Conservation (phyloP, 345 rosid genomes). For the Fremontodendron californicum region DNA sequence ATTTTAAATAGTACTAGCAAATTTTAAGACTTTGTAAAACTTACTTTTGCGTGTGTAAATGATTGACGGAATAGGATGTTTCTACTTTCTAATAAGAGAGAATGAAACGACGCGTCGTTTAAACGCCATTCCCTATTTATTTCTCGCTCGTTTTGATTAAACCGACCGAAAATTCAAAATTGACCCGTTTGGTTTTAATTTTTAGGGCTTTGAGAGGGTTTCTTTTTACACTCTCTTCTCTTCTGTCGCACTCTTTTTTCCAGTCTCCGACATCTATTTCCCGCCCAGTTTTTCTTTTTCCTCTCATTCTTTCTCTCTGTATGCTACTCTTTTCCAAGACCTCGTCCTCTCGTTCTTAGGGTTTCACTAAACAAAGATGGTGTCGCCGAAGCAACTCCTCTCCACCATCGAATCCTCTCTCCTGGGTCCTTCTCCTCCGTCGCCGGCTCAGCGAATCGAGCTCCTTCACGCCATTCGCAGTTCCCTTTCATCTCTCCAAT, state of each 20-base stretch:
- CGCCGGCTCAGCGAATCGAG: constrained; percentile 66
- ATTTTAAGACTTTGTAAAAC: too few species aligned
- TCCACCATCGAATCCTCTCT: constrained; percentile 62
- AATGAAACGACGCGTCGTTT: too few species aligned
- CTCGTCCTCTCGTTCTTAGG: constrained; percentile 2
- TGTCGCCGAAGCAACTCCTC: constrained; percentile 65
- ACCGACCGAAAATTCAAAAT: not conserved
- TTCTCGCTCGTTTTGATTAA: not conserved
- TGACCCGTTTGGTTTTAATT: not conserved
- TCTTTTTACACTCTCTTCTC: not conserved
- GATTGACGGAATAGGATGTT: too few species aligned
- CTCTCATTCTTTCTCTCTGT: not conserved
- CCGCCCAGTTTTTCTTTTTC: constrained; percentile 8
- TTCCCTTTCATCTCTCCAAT: constrained; percentile 55
- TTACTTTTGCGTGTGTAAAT: too few species aligned
- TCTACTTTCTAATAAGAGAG: too few species aligned
- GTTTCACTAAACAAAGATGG: constrained; percentile 36
- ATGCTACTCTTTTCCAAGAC: not conserved
- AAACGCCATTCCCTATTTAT: too few species aligned
- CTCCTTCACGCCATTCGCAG: constrained; percentile 74
- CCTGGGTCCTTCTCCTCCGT: constrained; percentile 59
- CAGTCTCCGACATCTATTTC: not conserved
- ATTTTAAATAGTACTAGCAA: too few species aligned
- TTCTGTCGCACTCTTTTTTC: not conserved
- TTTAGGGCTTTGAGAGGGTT: constrained; percentile 6